Evolutionary conservation across 2,329 filamentous ascomycete species (phyloP).

Genomic region (Thermochaetoides dissita): DNA sequence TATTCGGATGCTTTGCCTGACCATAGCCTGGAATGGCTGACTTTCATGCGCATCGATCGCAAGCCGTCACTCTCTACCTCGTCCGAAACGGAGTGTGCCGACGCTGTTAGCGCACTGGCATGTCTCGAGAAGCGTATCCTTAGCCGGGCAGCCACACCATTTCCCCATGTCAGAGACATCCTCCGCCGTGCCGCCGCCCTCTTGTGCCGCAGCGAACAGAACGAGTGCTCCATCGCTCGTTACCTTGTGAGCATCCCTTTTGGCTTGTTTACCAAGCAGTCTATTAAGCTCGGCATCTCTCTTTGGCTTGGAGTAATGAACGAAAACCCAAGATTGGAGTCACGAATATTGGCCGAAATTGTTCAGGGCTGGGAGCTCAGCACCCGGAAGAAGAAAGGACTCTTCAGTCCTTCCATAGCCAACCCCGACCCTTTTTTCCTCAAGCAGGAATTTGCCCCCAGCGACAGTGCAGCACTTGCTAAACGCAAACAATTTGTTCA

Average conservation of each 20-base stretch:
- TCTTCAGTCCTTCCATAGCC: constrained; percentile 62
- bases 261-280: constrained; percentile 81
- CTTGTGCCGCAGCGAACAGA: constrained; percentile 62
- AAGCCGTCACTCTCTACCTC: constrained; percentile 38
- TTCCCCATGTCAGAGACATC: constrained; percentile 65
- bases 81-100: constrained; percentile 39
- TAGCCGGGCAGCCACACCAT: constrained; percentile 53
- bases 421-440: constrained; percentile 81
- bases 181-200: constrained; percentile 74
- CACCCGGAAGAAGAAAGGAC: constrained; percentile 60
- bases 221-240: constrained; percentile 67
- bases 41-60: constrained; percentile 41
- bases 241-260: constrained; percentile 90
- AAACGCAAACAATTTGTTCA: constrained; percentile 68
- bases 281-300: constrained; percentile 88
- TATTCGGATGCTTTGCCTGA: constrained; percentile 65
- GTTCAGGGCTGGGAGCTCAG: constrained; percentile 83
- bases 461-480: constrained; percentile 60
- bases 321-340: constrained; percentile 79
- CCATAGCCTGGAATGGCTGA: constrained; percentile 51
- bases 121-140: constrained; percentile 60
- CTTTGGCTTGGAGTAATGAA: constrained; percentile 96
- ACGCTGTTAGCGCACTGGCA: constrained; percentile 51
- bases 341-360: constrained; percentile 73
- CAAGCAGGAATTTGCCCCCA: constrained; percentile 85